Base-by-base conservation (phyloP, 2,329 filamentous ascomycete species). In the Trichoderma koningii region DNA sequence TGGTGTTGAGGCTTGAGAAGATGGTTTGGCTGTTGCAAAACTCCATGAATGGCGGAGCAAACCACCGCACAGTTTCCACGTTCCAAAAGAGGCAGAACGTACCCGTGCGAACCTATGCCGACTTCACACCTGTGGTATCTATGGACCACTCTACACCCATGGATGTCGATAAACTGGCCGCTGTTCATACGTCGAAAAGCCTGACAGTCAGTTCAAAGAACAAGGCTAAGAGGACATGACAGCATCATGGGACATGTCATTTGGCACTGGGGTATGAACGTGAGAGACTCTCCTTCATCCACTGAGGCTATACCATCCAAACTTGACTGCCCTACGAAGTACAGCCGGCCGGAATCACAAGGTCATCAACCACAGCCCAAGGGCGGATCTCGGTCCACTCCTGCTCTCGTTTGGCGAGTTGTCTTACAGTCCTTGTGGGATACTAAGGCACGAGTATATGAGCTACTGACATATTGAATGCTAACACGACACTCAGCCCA, bases 341-440 rank as follows among this genome's bases (percentile, higher is more conserved):
- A 45, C 21, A 52, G n/a, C 57, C 17, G 34, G 23, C 38, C 21
- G 15, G 38, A 62, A 34, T 45, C 59, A 45, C 19, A 17, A 48
- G 15, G 26, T 45, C 23, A 21, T 55, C 26, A 55, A 14, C 7
- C 48, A 19, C 41, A 53, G 50, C 38, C 59, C 26, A 55, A 28
- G 38, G 34, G 34, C 47, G 34, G 38, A 42, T 61, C 48, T 52
- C 21, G 57, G 41, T 63, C 59, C 59, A 55, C 59, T 51, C 12
- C n/a, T 48, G 48, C 55, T 28, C 30, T 12, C 47, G 21, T 26
- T n/a, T 38, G 38, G 48, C 26, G 15, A 7, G 19, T 30, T 6
- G 26, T 14, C 34, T 10, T 38, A 21, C 42, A 5, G 53, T 28
- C 38, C 45, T 41, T 50, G 45, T 45, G 28, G 14, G 45, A 19